Conservation (phyloP, 768 basidiomycete genomes). For the Amanita muscaria region DNA sequence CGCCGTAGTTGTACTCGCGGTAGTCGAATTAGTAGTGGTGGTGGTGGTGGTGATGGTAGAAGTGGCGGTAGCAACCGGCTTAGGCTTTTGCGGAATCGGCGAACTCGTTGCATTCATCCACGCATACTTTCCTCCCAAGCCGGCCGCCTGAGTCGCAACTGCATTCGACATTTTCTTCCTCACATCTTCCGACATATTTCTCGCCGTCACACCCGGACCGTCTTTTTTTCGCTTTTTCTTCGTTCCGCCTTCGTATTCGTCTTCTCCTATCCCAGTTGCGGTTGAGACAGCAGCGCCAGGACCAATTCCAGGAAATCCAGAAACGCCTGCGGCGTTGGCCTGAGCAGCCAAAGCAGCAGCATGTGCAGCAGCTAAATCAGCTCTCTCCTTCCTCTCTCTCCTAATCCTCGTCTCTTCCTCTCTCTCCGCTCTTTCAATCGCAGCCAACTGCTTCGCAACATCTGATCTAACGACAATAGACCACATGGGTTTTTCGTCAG, state of each 20-base stretch:
- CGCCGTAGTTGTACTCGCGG: conserved; percentile 21
- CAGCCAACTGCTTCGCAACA: conserved; percentile 66
- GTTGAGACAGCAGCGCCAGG: too few species aligned
- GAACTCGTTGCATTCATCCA: conserved; percentile 76
- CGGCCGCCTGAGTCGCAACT: conserved; percentile 84
- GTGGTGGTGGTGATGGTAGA: conserved; percentile 16
- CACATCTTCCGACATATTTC: conserved; percentile 89
- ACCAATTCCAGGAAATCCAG: too few species aligned
- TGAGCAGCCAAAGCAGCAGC: conserved; percentile 56
- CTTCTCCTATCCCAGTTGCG: conserved; percentile 19
- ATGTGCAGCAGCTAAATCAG: conserved; percentile 63
- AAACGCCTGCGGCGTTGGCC: conserved; percentile 26
- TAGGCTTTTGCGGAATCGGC: conserved; percentile 19
- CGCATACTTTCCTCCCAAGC: conserved; percentile 70
- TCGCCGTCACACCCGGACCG: conserved; percentile 73
- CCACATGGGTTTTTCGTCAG: conserved; percentile 75
- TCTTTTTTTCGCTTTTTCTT: conserved; percentile 83
- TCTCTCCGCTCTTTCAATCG: conserved; percentile 69
- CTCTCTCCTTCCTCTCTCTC: conserved; percentile 70
- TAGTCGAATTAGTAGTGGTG: conserved; percentile 5
- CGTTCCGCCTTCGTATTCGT: conserved; percentile 41
- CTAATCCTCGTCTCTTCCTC: conserved; percentile 76
- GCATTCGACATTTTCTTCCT: conserved; percentile 89
- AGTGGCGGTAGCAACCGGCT: conserved; percentile 26
- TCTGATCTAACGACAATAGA: conserved; percentile 68